Percentiles rank a stretch among this genome's conserved stretches.
Evolutionary conservation across 306 rosid species (phyloP).

Genomic region (Cucurbita argyrosperma): DNA sequence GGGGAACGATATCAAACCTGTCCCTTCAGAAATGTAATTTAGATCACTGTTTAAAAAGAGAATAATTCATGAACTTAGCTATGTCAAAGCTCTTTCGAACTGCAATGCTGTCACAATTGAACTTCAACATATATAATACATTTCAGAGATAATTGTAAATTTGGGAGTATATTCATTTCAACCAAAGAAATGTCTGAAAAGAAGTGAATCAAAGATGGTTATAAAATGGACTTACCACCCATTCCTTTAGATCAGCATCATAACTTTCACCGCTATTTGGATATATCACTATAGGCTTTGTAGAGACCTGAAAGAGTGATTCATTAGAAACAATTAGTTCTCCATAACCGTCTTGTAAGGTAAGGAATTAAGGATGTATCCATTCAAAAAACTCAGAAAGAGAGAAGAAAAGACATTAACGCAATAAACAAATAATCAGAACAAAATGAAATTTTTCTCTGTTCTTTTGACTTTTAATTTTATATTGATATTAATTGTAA

Average conservation of each 20-base stretch:
- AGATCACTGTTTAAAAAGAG: no score
- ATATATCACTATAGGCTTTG: conserved; percentile 58
- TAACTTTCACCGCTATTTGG: conserved; percentile 91
- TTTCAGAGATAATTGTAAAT: background rate
- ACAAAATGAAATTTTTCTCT: background rate
- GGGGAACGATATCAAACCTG: no score
- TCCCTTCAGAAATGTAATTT: no score
- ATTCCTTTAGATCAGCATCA: conserved; percentile 32
- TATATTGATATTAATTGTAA: no score
- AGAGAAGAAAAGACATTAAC: background rate
- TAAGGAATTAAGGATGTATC: background rate
- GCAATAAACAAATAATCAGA: background rate
- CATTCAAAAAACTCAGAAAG: background rate
- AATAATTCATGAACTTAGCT: background rate
- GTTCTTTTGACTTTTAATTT: background rate
- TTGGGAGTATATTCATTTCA: background rate
- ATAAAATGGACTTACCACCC: conserved; percentile 49
- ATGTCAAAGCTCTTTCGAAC: background rate
- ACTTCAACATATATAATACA: background rate
- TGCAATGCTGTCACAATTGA: background rate
- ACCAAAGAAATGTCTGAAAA: background rate
- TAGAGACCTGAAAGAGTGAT: conserved; percentile 37
- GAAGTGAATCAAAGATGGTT: background rate
- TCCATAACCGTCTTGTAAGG: background rate
- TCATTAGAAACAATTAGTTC: background rate